These are phyloP conservation scores for Musa itinerans DNA, from an alignment of 176 grass and related monocot genomes.

Conservation along the genomic window DNA sequence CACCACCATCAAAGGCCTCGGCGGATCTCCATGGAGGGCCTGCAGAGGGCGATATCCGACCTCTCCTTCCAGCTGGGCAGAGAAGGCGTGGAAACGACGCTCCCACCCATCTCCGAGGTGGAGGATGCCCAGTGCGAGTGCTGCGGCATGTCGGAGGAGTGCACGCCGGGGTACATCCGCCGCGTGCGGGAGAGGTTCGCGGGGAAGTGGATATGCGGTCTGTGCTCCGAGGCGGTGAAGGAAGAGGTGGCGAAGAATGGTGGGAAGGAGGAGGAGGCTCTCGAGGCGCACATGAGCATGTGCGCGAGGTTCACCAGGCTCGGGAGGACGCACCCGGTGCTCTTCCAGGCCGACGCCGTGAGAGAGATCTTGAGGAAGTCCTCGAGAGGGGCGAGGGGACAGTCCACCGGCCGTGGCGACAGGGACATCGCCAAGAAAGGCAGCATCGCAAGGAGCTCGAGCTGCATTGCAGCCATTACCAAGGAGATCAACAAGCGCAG, in stretches of 20 bases:
- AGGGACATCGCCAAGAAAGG: background rate
- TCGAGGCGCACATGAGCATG: slow-evolving; percentile 49
- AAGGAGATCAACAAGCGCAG: slow-evolving; percentile 2
- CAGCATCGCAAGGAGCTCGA: slow-evolving; percentile 1
- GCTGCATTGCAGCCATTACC: slow-evolving; percentile 12
- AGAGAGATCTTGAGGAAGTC: slow-evolving; percentile 51
- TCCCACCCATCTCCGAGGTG: slow-evolving; percentile 22
- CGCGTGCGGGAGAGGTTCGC: slow-evolving; percentile 58
- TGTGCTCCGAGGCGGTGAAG: slow-evolving; percentile 87
- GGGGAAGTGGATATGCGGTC: slow-evolving; percentile 76
- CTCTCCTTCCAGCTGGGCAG: background rate
- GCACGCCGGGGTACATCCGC: slow-evolving; percentile 61
- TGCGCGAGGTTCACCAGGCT: slow-evolving; percentile 56
- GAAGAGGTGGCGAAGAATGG: slow-evolving; percentile 32
- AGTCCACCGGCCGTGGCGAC: background rate
- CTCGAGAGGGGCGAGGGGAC: background rate
- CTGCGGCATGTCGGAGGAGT: slow-evolving; percentile 91
- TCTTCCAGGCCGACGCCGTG: slow-evolving; percentile 66
- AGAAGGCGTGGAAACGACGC: background rate
- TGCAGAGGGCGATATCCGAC: background rate
- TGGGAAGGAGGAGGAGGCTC: slow-evolving; percentile 31
- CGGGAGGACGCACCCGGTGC: slow-evolving; percentile 51
- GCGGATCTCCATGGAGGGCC: background rate
- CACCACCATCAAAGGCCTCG: background rate
- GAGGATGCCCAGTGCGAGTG: slow-evolving; percentile 69